Conservation (phyloP, 306 rosid genomes). For the Pterocarpus macrocarpus region DNA sequence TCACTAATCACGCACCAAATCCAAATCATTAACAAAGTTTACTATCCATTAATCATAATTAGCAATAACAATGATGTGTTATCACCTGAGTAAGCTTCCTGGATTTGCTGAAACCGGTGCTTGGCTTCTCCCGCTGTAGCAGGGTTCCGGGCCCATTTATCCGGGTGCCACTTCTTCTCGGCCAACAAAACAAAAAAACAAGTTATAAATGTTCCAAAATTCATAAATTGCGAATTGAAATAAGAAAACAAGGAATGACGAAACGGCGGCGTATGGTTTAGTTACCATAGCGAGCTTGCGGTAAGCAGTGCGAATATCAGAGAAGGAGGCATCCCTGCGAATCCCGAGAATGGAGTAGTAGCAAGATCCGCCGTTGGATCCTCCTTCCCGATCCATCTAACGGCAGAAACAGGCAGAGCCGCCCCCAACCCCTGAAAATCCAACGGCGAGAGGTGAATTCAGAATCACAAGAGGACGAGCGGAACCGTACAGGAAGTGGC, state of each 20-base stretch:
- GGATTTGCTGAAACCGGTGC: conserved; percentile 89
- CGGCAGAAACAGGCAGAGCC: neutral
- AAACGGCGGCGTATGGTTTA: conserved; percentile 24
- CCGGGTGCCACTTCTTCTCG: conserved; percentile 97
- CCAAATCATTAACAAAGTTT: neutral
- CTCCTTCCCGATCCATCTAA: conserved; percentile 82
- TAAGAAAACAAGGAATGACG: neutral
- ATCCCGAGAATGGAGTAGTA: conserved; percentile 89
- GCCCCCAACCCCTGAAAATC: neutral
- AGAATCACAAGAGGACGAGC: neutral
- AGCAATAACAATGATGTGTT: neutral
- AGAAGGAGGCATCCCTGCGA: conserved; percentile 83
- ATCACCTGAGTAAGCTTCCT: conserved; percentile 91
- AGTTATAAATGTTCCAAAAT: neutral
- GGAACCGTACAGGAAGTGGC: neutral
- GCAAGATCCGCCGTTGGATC: conserved; percentile 82
- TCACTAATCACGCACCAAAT: neutral
- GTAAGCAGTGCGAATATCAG: conserved; percentile 89
- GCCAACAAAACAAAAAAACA: neutral
- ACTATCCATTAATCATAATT: neutral
- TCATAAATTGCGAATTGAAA: neutral
- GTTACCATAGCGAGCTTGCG: conserved; percentile 90
- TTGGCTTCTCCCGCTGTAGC: conserved; percentile 79
- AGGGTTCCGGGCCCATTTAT: conserved; percentile 69
- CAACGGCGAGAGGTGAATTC: neutral